Percentiles rank a stretch among this genome's conserved stretches.
phyloP scores from a whole-genome alignment of 345 rosid genomes.

The Bretschneidera sinensis region DNA sequence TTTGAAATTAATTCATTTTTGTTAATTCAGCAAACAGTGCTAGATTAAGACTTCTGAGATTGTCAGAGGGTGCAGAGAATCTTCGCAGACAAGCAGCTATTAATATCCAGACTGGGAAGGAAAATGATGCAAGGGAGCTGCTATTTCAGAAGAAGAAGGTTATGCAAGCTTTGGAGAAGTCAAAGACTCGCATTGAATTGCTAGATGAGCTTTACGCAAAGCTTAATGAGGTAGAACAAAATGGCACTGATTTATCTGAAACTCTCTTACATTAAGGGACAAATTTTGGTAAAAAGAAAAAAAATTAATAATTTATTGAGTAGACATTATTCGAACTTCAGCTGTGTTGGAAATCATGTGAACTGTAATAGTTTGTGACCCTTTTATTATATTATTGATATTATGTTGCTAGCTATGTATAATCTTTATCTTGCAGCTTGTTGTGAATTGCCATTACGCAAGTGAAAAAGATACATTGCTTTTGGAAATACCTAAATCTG shows the following conservation, averaged over 20 bases:
- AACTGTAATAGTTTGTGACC: not conserved
- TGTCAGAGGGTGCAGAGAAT: conserved; percentile 85
- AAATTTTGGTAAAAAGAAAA: not conserved
- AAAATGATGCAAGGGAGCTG: conserved; percentile 69
- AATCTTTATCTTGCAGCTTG: not conserved
- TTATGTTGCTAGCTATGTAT: not conserved
- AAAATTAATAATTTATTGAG: too few species aligned
- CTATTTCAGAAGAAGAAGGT: conserved; percentile 87
- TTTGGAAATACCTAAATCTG: not conserved
- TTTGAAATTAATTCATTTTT: not conserved
- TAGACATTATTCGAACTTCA: too few species aligned
- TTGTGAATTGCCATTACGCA: too few species aligned
- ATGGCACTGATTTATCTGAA: not conserved
- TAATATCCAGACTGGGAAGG: conserved; percentile 57
- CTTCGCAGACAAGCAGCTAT: conserved; percentile 69
- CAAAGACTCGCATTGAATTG: conserved; percentile 68
- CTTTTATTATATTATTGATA: not conserved
- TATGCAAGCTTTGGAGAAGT: conserved; percentile 69
- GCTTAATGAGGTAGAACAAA: conserved; percentile 57
- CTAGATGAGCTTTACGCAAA: conserved; percentile 63
- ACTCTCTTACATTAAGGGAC: not conserved
- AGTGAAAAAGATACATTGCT: too few species aligned
- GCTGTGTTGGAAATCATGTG: not conserved
- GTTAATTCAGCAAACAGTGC: conserved; percentile 57
- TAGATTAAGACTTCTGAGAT: conserved; percentile 71